These are phyloP conservation scores for Monosporascus sp. DNA, from an alignment of 2,329 filamentous ascomycete genomes.

Conservation along the genomic window DNA sequence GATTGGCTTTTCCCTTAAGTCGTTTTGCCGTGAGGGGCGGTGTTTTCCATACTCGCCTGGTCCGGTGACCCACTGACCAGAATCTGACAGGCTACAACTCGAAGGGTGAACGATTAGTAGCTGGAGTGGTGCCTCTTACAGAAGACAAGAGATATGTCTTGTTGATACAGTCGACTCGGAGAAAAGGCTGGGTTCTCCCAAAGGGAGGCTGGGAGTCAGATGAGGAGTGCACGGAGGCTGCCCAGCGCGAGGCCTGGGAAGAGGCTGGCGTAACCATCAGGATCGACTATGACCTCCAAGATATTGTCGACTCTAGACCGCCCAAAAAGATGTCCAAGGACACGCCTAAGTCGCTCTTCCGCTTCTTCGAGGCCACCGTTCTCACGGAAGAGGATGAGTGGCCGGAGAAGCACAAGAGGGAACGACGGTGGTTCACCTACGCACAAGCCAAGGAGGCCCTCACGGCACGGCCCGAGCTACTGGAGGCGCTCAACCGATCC, in stretches of 20 bases:
- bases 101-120: slow-evolving; percentile 89
- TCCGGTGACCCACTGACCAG: slow-evolving; percentile 32
- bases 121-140: slow-evolving; percentile 87
- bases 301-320: slow-evolving; percentile 77
- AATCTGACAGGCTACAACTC: slow-evolving; percentile 72
- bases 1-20: slow-evolving; percentile 7
- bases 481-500: slow-evolving; percentile 80
- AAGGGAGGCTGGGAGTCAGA: slow-evolving; percentile 98
- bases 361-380: slow-evolving; percentile 86
- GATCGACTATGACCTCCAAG: slow-evolving; percentile 78
- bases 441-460: slow-evolving; percentile 74
- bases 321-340: slow-evolving; percentile 67
- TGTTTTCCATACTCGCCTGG: slow-evolving; percentile 21
- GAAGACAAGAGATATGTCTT: slow-evolving; percentile 82
- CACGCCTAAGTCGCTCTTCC: slow-evolving; percentile 59
- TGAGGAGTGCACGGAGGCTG: slow-evolving; percentile 80
- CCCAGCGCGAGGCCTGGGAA: slow-evolving; percentile 92
- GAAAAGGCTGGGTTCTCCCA: slow-evolving; percentile 91
- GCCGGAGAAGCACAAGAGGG: slow-evolving; percentile 91
- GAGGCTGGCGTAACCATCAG: slow-evolving; percentile 88
- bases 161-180: slow-evolving; percentile 85
- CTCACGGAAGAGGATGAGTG: slow-evolving; percentile 78
- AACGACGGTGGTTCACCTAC: slow-evolving; percentile 85
- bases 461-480: slow-evolving; percentile 73
- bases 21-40: slow-evolving; percentile 9